Percentiles rank a stretch among this genome's conserved stretches.
phyloP scores from a whole-genome alignment of 2,329 filamentous ascomycete species.

The Pseudocercospora fijiensis region DNA sequence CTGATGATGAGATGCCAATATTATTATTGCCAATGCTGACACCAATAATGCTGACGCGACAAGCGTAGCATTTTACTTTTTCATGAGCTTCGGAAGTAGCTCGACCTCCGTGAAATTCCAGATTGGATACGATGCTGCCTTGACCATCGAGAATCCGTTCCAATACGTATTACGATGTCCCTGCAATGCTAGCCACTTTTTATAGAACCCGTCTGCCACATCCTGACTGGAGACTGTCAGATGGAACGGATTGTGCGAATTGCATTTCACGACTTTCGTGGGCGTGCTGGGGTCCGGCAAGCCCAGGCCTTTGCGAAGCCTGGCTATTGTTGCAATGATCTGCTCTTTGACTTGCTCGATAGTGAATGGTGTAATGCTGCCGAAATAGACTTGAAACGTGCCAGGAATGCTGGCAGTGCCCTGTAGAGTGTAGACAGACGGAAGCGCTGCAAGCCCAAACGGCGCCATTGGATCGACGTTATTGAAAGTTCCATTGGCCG shows the following conservation, averaged over 20 bases:
- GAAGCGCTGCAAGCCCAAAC: constrained; percentile 24
- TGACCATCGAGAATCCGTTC: constrained; percentile 35
- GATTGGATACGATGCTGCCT: constrained; percentile 36
- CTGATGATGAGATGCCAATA: neutral
- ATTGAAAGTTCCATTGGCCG: constrained; percentile 21
- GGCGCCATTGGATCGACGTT: constrained; percentile 21
- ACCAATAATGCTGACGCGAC: neutral
- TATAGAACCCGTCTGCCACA: constrained; percentile 34
- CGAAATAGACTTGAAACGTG: constrained; percentile 16
- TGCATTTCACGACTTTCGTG: constrained; percentile 27
- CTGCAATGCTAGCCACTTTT: constrained; percentile 30
- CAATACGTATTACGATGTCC: constrained; percentile 32
- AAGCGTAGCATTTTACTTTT: neutral
- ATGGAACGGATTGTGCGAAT: constrained; percentile 33
- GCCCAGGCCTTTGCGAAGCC: constrained; percentile 4
- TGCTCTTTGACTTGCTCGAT: constrained; percentile 19
- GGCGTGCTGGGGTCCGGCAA: neutral
- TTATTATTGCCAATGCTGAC: neutral
- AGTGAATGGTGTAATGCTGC: constrained; percentile 16
- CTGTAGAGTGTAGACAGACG: constrained; percentile 18
- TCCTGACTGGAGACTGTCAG: constrained; percentile 28
- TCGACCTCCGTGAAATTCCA: constrained; percentile 35
- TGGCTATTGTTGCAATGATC: constrained; percentile 15
- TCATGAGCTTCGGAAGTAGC: constrained; percentile 17
- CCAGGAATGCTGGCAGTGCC: constrained; percentile 12